These are phyloP conservation scores for Jacaranda copaia DNA, from an alignment of 257 asterid species.

Conservation along the genomic window DNA sequence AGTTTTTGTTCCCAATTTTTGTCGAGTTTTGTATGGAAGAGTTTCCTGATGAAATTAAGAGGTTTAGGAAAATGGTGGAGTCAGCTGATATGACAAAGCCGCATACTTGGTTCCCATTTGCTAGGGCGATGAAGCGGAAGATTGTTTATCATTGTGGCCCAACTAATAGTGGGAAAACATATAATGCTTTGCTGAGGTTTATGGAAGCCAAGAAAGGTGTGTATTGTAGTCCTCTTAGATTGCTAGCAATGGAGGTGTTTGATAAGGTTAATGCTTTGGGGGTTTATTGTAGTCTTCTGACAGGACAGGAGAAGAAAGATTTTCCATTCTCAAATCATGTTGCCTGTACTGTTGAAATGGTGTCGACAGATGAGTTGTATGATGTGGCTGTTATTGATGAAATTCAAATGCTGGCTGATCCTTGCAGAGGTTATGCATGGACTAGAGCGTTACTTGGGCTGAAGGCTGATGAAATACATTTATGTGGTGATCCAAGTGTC, in stretches of 20 bases:
- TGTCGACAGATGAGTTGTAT: constrained; percentile 71
- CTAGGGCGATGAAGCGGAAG: constrained; percentile 95
- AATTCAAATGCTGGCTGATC: constrained; percentile 94
- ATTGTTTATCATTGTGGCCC: constrained; percentile 94
- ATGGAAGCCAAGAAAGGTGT: constrained; percentile 94
- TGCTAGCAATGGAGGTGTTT: constrained; percentile 97
- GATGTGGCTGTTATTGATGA: constrained; percentile 97
- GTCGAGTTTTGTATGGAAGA: constrained; percentile 85
- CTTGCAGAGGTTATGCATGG: constrained; percentile 93
- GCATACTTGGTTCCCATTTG: constrained; percentile 96
- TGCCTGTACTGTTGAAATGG: constrained; percentile 98
- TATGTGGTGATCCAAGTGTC: constrained; percentile 99
- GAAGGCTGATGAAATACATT: constrained; percentile 93
- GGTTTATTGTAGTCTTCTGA: constrained; percentile 86
- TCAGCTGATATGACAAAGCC: constrained; percentile 94
- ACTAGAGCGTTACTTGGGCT: constrained; percentile 89
- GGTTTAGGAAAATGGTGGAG: constrained; percentile 78
- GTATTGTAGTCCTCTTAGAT: constrained; percentile 95
- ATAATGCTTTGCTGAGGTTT: constrained; percentile 90
- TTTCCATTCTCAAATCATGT: constrained; percentile 89
- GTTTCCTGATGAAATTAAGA: constrained; percentile 74
- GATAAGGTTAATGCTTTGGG: constrained; percentile 90
- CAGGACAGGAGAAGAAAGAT: constrained; percentile 87
- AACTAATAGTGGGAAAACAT: constrained; percentile 96
- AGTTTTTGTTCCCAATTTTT: constrained; percentile 81